Evolutionary conservation across 2,329 filamentous ascomycete genomes (phyloP).

Genomic region (Intubia oerlemansii): DNA sequence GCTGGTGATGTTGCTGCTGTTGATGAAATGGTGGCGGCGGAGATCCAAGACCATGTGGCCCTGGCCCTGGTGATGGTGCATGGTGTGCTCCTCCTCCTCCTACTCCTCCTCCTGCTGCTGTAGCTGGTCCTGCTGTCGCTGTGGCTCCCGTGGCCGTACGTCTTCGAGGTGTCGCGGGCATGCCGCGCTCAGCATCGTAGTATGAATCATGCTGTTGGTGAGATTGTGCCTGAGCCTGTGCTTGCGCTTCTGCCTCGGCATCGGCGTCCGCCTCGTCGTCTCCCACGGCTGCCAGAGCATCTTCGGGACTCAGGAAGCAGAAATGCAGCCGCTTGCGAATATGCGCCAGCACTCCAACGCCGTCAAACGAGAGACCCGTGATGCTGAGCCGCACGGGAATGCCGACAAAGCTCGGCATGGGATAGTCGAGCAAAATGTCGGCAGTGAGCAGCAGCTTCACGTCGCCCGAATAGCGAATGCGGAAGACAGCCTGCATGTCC

Average conservation of each 20-base stretch:
- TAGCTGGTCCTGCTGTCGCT: no score
- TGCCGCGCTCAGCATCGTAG: not conserved
- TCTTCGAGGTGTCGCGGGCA: no score
- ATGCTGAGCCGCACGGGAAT: constrained; percentile 90
- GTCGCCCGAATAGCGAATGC: constrained; percentile 75
- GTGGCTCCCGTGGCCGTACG: no score
- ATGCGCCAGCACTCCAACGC: constrained; percentile 77
- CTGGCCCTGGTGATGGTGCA: no score
- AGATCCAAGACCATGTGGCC: no score
- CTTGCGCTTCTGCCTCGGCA: constrained; percentile 4
- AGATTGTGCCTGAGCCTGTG: no score
- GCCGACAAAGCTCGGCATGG: constrained; percentile 93
- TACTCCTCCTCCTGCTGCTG: no score
- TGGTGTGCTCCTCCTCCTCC: no score
- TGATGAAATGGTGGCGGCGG: no score
- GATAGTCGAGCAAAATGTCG: constrained; percentile 90
- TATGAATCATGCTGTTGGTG: no score
- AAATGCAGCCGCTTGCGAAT: constrained; percentile 81
- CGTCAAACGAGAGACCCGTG: constrained; percentile 86
- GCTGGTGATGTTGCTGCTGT: no score
- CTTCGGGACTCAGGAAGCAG: constrained; percentile 83
- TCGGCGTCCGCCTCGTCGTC: constrained; percentile 18
- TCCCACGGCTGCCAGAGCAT: constrained; percentile 54
- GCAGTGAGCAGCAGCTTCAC: constrained; percentile 76
- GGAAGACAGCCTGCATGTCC: constrained; percentile 82